Base-by-base conservation (phyloP, 306 rosid species). In the Begonia masoniana region DNA sequence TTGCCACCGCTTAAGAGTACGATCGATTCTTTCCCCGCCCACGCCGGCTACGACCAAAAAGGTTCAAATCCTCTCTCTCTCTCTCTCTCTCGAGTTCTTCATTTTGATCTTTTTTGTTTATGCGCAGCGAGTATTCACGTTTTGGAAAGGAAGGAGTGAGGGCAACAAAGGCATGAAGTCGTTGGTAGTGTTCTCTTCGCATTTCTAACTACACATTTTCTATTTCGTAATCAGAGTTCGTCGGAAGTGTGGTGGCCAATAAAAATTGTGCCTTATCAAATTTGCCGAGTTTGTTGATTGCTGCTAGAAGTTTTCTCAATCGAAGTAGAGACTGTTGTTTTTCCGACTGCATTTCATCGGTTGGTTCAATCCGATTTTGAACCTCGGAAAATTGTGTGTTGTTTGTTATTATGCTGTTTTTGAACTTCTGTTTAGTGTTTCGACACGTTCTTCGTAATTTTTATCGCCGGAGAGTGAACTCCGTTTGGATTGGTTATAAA, bases 141-240 rank as follows among this genome's bases (percentile, higher is more conserved):
- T 91, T 62, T 96, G 97, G 59, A 91, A 91, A 73, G 96, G 97
- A 59, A 73, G 57, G 60, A 80, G 94, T 66, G 96, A 91, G 68
- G 97, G 97, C 60, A 69, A 91, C 85, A 91, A 78, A 66, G 78
- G 78, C 72, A 85, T 91, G 97, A 91, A 91, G 70, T 74, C 92
- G 66, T 65, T 85, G 85, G 97, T 85, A 85, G 68, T 78, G 60
- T 68, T 60, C 16, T 56, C 55, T 51, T 54, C 1, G 7, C 12
- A n/a, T 15, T 19, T 41, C 12, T 9, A 39, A 39, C 2, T 12
- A 13, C 1, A 5, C 17, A 11, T 24, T 15, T 61, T n/a, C 26
- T 26, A 52, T 50, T 13, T 10, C 23, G 19, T 50, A 11, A 14
- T 50, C 54, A 50, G 17, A 50, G 54, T 10, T n/a, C 21, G 4